Evolutionary conservation across 495 filamentous ascomycete genomes (phyloP), one percentile per base, ranked within the genome.

Genomic region (Hyaloscypha variabilis): DNA sequence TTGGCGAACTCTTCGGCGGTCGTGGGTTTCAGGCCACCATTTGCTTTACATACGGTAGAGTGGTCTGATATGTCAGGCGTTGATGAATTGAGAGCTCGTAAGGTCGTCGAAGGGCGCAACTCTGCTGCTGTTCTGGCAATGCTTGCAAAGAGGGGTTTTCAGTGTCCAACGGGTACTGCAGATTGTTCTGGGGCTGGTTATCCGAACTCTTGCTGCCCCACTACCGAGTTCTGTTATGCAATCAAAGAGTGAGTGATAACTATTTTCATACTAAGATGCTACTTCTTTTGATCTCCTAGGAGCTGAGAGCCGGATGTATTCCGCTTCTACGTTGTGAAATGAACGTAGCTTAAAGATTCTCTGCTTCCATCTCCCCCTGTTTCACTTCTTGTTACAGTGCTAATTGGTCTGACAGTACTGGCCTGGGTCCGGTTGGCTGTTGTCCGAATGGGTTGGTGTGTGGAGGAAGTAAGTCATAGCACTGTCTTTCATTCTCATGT

Each of bases 371-470:
- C n/a, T n/a, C n/a, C 39, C 19, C 39, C 8, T 17, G 19, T 4
- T 19, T 46, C 39, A 13, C 17, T 46, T 11, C 8, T 11, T 46
- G 14, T 46, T 46, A 3, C 17, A 46, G 39, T 46, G 39, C 39
- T 46, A 46, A 46, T 46, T 19, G 0, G 8, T 17, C 19, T 10
- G 39, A 46, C 19, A 46, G 39, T 69, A 89, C 86, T 2, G 91
- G 90, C 0, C 77, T 84, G 36, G 92, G 92, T 0, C 83, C 85
- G 61, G 91, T 97, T 1, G 95, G 93, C 3, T 99, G 94, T 74
- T 99, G 94, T 80, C 89, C 89, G 19, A 74, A 75, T 30, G 93
- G 93, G 3, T 73, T 84, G 69, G 84, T 71, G 6, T 99, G 95
- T 75, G 79, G 82, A 5, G 87, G 89, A 8, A 76, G 77, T 8